phyloP scores from a whole-genome alignment of 2,329 filamentous ascomycete species.

The Capronia americana region DNA sequence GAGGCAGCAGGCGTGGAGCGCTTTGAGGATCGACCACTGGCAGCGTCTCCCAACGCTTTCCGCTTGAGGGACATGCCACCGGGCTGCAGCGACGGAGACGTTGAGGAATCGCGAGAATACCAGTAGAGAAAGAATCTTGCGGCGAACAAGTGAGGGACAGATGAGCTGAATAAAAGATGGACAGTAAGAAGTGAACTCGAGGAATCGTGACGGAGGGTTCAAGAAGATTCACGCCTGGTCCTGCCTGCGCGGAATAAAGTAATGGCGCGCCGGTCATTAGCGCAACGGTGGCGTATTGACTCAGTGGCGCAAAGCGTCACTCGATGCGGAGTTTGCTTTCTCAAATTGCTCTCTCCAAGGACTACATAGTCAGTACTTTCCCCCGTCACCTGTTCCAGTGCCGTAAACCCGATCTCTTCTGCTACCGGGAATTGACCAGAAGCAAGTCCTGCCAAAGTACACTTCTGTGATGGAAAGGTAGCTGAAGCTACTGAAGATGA shows the following conservation, averaged over 20 bases:
- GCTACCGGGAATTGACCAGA: background rate
- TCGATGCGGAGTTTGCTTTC: background rate
- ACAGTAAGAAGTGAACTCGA: background rate
- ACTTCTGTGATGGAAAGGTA: slow-evolving; percentile 13
- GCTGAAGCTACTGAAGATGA: slow-evolving; percentile 48
- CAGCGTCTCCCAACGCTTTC: slow-evolving; percentile 48
- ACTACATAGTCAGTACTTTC: background rate
- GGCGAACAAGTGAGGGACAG: background rate
- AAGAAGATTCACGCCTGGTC: background rate
- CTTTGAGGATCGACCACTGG: slow-evolving; percentile 54
- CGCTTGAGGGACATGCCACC: slow-evolving; percentile 54
- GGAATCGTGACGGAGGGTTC: background rate
- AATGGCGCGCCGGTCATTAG: background rate
- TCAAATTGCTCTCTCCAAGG: slow-evolving; percentile 1
- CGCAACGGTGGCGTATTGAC: background rate
- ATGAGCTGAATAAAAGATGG: background rate
- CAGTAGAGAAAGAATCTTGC: background rate
- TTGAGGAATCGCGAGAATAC: background rate
- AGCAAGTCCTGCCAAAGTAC: background rate
- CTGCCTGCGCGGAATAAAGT: background rate
- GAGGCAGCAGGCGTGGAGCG: slow-evolving; percentile 55
- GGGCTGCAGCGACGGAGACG: slow-evolving; percentile 40
- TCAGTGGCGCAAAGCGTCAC: background rate
- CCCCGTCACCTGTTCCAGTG: background rate
- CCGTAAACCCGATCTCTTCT: background rate